Conservation (phyloP, 2,329 filamentous ascomycete genomes). For the Aspergillaceae sp. region DNA sequence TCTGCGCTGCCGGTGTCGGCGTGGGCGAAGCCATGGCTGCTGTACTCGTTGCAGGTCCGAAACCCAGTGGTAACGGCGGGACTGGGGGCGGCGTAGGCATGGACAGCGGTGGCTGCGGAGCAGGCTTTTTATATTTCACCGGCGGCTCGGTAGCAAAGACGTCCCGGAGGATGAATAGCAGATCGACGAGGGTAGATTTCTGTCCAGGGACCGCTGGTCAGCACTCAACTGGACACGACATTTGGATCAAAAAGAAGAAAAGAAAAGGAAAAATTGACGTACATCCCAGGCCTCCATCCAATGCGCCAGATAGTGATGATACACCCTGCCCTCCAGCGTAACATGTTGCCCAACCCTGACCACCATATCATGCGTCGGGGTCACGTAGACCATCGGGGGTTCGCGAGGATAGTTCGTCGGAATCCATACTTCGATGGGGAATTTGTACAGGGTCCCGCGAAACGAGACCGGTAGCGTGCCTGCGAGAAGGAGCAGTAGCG, state of each 20-base stretch:
- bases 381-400: constrained; percentile 79
- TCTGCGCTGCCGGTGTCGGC: constrained; percentile 10
- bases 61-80: constrained; percentile 63
- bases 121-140: constrained; percentile 61
- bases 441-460: constrained; percentile 79
- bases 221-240: too few species aligned
- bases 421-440: constrained; percentile 87
- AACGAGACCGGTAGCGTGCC: constrained; percentile 90
- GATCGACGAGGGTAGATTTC: constrained; percentile 79
- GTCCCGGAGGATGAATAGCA: constrained; percentile 71
- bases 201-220: constrained; percentile 13
- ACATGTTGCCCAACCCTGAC: constrained; percentile 92
- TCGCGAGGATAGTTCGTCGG: constrained; percentile 84
- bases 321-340: constrained; percentile 82
- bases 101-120: constrained; percentile 23
- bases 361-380: constrained; percentile 77
- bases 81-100: constrained; percentile 53
- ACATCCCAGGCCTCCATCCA: constrained; percentile 86
- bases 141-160: constrained; percentile 93
- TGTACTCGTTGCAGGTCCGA: constrained; percentile 34
- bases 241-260: constrained; percentile 31
- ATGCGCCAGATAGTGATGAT: constrained; percentile 87
- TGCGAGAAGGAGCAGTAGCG: constrained; percentile 73
- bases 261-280: too few species aligned
- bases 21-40: constrained; percentile 8